Base-by-base conservation (phyloP, 441 rosid genomes). In the Adansonia rubrostipa region DNA sequence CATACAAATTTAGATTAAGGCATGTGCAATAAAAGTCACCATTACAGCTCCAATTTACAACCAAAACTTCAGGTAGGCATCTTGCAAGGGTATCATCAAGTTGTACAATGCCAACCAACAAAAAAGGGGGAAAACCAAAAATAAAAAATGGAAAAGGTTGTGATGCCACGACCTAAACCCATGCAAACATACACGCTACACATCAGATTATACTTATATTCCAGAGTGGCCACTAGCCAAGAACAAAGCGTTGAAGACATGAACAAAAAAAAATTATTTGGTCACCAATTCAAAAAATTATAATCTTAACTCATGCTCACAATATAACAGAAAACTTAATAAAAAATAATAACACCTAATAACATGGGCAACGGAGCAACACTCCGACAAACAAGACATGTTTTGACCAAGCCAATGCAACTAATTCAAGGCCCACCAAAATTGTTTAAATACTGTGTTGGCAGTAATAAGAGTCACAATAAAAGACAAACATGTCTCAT, bases 351-450 rank as follows among this genome's bases (percentile, higher is more conserved):
- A 28, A 28, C 33, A 28, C 33, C 33, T 24, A n/a, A 66, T 11
- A 75, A 66, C 54, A 44, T 5, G 33, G 33, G 33, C 33, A 28
- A 33, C 58, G 50, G 9, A 9, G 48, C n/a, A 54, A 72, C 50
- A 2, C 61, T 65, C 9, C 78, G 47, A 77, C 62, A 78, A 57
- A 80, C 50, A 80, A 63, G 78, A 79, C 76, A 74, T 15, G 74
- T 28, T 9, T 13, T 70, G 71, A 72, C 78, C 77, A 28, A 17
- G 72, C 69, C 65, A 73, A 22, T 61, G 61, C 50, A 73, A 67
- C 76, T 75, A 36, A 56, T 45, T 54, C 19, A 11, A 70, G 22
- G 14, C 81, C 84, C 80, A 83, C 77, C 88, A 87, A 85, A 87
- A 87, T 76, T 87, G 80, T 75, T 77, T 84, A 85, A 77, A 73